Evolutionary conservation across 768 basidiomycete genomes (phyloP).

Genomic region (Mycena albidolilacea): DNA sequence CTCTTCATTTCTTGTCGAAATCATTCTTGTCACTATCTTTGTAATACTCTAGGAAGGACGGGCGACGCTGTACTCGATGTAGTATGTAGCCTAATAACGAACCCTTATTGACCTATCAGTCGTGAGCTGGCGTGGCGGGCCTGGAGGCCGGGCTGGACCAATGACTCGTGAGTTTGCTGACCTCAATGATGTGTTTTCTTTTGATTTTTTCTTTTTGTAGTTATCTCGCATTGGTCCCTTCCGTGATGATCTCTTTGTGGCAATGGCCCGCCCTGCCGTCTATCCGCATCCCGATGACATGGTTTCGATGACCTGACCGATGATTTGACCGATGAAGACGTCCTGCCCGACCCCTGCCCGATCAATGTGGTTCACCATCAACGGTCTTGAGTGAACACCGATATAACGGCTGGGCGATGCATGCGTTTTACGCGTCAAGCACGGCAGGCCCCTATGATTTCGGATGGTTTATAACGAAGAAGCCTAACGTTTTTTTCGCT

Average conservation of each 20-base stretch:
- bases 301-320: no score
- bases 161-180: no score
- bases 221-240: no score
- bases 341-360: not conserved
- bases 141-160: no score
- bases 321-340: no score
- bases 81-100: slow-evolving; percentile 19
- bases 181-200: no score
- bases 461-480: not conserved
- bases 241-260: no score
- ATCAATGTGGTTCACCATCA: not conserved
- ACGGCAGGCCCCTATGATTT: not conserved
- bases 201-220: no score
- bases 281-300: no score
- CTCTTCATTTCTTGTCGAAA: slow-evolving; percentile 21
- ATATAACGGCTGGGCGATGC: not conserved
- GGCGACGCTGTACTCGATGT: slow-evolving; percentile 23
- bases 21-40: slow-evolving; percentile 8
- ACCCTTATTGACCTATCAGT: not conserved
- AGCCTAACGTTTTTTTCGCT: not conserved
- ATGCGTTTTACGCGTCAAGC: not conserved
- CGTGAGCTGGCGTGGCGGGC: no score
- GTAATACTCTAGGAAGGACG: slow-evolving; percentile 25
- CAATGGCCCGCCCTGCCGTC: no score
- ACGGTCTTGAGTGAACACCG: not conserved